Base-by-base conservation (phyloP, 768 basidiomycete genomes). In the Naganishia friedmannii region DNA sequence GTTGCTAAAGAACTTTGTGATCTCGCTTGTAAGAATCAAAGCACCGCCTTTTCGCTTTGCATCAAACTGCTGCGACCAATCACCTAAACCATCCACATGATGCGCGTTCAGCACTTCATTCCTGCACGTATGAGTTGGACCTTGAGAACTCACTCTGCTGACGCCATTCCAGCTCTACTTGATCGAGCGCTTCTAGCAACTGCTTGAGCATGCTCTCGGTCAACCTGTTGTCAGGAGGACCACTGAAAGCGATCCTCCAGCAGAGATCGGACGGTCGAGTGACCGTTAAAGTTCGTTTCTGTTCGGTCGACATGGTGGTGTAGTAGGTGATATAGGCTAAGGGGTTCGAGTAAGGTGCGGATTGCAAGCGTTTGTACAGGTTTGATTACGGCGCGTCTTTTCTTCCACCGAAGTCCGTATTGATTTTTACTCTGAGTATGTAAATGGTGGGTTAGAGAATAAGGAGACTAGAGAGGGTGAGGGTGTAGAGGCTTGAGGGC, bases 161-260 rank as follows among this genome's bases (percentile, higher is more conserved):
- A 45, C 81, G 67, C 82, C 82, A 83, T 70, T 79, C 75, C 2
- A 63, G 66, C 57, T 83, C 82, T 42, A 83, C 76, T 9, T 72
- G 66, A 67, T 82, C 81, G 23, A 83, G 74, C 3, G 77, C 74
- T 17, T 57, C 46, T 32, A 71, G 42, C 42, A 80, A 73, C 51
- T 78, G 73, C 8, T 67, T 68, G 46, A 82, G 72, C 46, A 82
- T 77, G 23, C 70, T 74, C 7, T 78, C 73, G 0, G 82, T 82
- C 53, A 83, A 74, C 3, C 82, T 73, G 60, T 83, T 82, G 68
- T 83, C 82, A 0, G 82, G 82, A 32, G 80, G 77, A 29, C 77
- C 72, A 58, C 70, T 63, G 29, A 82, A 75, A 15, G 74, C 74
- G 54, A 82, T 74, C 42, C 75, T 75, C 74, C 79, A 80, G 66